Base-by-base conservation (phyloP, 1,284 basidiomycete species). In the Rhizopogon parksii region DNA sequence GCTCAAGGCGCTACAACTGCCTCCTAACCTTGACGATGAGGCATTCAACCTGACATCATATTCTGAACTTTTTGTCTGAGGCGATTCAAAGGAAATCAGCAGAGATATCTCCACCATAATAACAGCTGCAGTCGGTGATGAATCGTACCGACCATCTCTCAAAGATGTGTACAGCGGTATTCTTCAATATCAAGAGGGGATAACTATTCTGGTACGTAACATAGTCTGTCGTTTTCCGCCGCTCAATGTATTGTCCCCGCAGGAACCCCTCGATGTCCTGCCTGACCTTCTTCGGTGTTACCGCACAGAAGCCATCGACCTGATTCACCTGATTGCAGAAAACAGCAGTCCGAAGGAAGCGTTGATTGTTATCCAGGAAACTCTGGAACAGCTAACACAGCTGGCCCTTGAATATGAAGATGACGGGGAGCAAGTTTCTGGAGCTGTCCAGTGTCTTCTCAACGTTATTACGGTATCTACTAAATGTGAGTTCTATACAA, bases 361-460 rank as follows among this genome's bases (percentile, higher is more conserved):
- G 2, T 58, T 82, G 5, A 77, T 88, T 51, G 76, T 79, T 1
- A 61, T 73, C 6, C 81, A 86, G 59, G 85, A 85, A 61, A 68
- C 66, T 6, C 54, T 79, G 36, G 86, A 86, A 59, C 65, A 63
- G 14, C 51, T 86, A 5, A 25, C 39, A 14, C 59, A 66, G 24
- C 57, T 53, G 9, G 52, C 56, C n/a, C 52, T 72, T 24, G 47
- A 55, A 43, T 36, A 50, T 15, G 65, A 66, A 6, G 61, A 61
- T 3, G 65, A 71, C 15, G 57, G 69, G 3, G 63, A 68, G 11
- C 55, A 59, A 15, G 57, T 47, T 21, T 8, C 53, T 3, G 51
- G 57, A 37, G 39, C 55, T 9, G 51, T 59, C 5, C 55, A 60
- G 54, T 73, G 72, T 52, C 57, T 75, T 4, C 61, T 57, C 6